These are phyloP conservation scores for Globisporangium iwayamae DNA, from an alignment of 352 stramenopile species.

Conservation along the genomic window DNA sequence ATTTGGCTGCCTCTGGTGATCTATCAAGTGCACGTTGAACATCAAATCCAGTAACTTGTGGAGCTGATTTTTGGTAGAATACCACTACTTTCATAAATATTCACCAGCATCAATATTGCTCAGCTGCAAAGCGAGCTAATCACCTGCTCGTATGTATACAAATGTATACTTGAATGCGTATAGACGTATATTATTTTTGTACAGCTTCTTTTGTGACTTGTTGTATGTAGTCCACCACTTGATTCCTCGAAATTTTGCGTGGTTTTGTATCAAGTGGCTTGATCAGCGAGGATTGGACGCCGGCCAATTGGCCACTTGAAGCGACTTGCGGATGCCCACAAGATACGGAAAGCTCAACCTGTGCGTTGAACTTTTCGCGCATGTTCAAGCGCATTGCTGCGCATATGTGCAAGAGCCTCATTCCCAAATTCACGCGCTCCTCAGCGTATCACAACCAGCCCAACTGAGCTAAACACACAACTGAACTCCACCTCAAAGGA, in stretches of 20 bases:
- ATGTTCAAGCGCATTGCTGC: conserved; percentile 5
- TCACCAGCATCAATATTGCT: neutral
- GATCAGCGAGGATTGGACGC: neutral
- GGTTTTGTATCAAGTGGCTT: conserved; percentile 10
- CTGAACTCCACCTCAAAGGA: neutral
- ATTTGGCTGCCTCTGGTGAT: neutral
- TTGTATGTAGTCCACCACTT: conserved; percentile 12
- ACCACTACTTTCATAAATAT: neutral
- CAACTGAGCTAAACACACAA: no score
- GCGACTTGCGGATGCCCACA: conserved; percentile 20
- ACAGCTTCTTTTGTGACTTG: neutral
- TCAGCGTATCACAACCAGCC: neutral
- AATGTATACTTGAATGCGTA: neutral
- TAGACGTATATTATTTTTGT: neutral
- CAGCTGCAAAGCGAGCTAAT: no score
- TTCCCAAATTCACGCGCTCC: conserved; percentile 2
- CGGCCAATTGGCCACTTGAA: conserved; percentile 10
- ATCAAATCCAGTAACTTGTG: conserved; percentile 1
- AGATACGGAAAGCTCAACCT: conserved; percentile 14
- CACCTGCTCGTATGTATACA: neutral
- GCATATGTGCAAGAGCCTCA: neutral
- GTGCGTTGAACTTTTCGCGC: conserved; percentile 4
- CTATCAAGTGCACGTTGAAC: conserved; percentile 8
- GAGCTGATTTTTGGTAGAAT: neutral
- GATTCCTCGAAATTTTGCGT: conserved; percentile 16